Evolutionary conservation across 768 basidiomycete genomes (phyloP).

Genomic region (Paxillus ammoniavirescens): DNA sequence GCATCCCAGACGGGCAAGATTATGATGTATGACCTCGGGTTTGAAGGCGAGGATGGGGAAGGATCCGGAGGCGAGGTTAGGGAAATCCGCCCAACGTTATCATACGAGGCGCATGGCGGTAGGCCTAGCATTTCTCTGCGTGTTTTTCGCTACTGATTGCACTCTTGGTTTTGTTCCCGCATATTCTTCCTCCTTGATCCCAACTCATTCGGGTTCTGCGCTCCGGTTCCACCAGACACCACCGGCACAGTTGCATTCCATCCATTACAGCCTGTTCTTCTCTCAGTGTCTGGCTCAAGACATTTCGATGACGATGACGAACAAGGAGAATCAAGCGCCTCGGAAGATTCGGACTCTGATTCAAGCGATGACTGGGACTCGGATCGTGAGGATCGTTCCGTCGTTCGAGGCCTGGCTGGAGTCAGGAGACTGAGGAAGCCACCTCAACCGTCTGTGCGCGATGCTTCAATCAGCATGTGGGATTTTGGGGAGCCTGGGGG

Average conservation of each 20-base stretch:
- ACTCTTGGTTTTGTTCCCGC: background rate
- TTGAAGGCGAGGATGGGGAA: constrained; percentile 4
- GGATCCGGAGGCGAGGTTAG: background rate
- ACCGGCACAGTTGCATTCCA: constrained; percentile 75
- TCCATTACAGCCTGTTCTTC: constrained; percentile 53
- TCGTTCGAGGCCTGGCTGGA: background rate
- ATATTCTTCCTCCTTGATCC: background rate
- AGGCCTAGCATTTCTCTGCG: constrained; percentile 7
- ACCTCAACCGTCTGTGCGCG: constrained; percentile 19
- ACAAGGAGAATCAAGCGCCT: background rate
- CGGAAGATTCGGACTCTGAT: constrained; percentile 15
- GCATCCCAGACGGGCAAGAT: constrained; percentile 53
- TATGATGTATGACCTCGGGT: constrained; percentile 53
- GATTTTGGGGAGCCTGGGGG: constrained; percentile 2
- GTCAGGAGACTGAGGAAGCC: constrained; percentile 10
- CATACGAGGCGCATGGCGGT: constrained; percentile 61
- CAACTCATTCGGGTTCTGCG: too few relatives aligned
- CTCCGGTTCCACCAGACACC: constrained; percentile 42
- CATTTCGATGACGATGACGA: constrained; percentile 44
- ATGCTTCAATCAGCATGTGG: constrained; percentile 31
- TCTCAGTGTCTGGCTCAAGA: constrained; percentile 78
- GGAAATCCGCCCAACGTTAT: constrained; percentile 29
- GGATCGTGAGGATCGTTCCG: background rate
- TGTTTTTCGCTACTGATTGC: background rate
- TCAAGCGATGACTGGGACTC: constrained; percentile 7